Evolutionary conservation across 2,329 filamentous ascomycete genomes (phyloP), one percentile per base, ranked within the genome.

Genomic region (Camillea tinctor): DNA sequence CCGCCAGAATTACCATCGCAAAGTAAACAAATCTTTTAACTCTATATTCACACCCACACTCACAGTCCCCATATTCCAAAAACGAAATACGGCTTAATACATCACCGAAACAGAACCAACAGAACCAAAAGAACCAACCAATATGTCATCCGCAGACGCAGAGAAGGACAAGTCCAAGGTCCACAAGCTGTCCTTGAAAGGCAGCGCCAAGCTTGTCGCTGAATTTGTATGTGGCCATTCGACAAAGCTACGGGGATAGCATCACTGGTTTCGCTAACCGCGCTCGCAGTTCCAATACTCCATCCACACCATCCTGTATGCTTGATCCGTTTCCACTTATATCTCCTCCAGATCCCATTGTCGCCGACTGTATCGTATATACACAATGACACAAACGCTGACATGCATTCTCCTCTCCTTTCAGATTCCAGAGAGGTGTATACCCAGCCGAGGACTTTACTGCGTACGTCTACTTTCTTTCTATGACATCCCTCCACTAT

Each of bases 381-480:
- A 26, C 36, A 54, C 15, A 49, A 49, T 30, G 26, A 30, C 26
- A 30, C 26, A 9, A 7, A 30, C 26, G n/a, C n/a, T n/a, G n/a
- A 30, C 26, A 30, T 11, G 8, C 26, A 7, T 30, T 9, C 13
- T 30, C 24, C 26, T 21, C 36, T 58, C 44, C 21, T 68, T 30
- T 11, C 26, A 94, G 91, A 56, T 97, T 97, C 77, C 94, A 98
- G 77, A 86, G 88, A 72, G 88, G 87, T 61, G 87, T 90, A 66
- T 90, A 99, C 76, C 95, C 95, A 23, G 92, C 95, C 56, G 95
- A 99, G 73, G 95, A 99, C 80, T 99, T 99, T 74, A 92, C 91
- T 67, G 90, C 93, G 90, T 93, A 79, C 74, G 88, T 77, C 36
- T n/a, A n/a, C 36, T 5, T 9, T 44, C 36, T 15, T n/a, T 44